Percentiles rank a stretch among this genome's conserved stretches.
These are phyloP conservation scores for Rhizophora apiculata DNA, from an alignment of 345 rosid species.

Conservation along the genomic window DNA sequence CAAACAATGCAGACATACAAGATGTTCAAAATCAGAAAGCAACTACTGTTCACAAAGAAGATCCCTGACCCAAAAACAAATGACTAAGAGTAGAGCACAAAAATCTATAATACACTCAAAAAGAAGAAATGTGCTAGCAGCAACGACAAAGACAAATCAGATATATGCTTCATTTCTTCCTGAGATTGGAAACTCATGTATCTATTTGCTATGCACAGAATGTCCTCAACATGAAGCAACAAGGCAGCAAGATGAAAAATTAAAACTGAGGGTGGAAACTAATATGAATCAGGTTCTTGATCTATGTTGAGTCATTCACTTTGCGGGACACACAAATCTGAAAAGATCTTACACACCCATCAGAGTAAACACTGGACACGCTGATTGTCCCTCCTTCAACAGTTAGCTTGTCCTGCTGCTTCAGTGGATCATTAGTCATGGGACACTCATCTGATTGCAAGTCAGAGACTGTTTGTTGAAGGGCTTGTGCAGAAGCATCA, in stretches of 20 bases:
- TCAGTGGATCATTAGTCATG: constrained; percentile 21
- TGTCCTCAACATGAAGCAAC: neutral
- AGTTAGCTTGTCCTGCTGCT: constrained; percentile 23
- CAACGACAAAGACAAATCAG: neutral
- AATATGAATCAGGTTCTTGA: neutral
- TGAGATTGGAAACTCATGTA: neutral
- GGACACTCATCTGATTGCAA: constrained; percentile 59
- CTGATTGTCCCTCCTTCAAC: constrained; percentile 32
- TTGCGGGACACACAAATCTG: neutral
- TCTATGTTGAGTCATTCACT: neutral
- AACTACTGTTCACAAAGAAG: neutral
- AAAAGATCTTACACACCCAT: constrained; percentile 22
- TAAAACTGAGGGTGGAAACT: neutral
- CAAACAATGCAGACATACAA: neutral
- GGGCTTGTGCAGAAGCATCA: constrained; percentile 31
- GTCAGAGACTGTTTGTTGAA: constrained; percentile 50
- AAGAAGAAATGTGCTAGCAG: neutral
- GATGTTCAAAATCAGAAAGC: neutral
- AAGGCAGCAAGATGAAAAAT: neutral
- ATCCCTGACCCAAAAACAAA: neutral
- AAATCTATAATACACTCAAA: neutral
- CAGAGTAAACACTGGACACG: constrained; percentile 26
- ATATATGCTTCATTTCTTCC: neutral
- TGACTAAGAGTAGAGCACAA: neutral
- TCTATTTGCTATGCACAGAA: neutral